Conservation (phyloP, 2,329 filamentous ascomycete genomes). For the Penicillium expansum region DNA sequence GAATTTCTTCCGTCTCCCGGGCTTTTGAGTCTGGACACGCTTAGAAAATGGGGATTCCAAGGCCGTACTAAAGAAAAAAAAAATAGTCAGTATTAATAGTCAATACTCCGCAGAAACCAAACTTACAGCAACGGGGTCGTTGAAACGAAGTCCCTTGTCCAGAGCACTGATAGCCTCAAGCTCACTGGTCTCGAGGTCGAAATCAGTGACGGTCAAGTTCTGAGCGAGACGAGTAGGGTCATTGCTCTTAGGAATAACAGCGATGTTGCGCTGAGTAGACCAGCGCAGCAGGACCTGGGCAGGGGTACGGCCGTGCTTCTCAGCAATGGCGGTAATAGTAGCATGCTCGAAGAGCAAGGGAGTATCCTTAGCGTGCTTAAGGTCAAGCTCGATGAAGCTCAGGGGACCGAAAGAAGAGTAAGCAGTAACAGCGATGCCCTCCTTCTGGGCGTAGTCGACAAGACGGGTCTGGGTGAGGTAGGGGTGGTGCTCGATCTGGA, state of each 20-base stretch:
- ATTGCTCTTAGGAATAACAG: slow-evolving; percentile 78
- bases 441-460: slow-evolving; percentile 64
- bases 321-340: slow-evolving; percentile 62
- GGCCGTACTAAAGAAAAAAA: slow-evolving; percentile 46
- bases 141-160: slow-evolving; percentile 69
- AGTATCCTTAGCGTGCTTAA: slow-evolving; percentile 64
- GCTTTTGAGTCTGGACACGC: background rate
- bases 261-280: slow-evolving; percentile 78
- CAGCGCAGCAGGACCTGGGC: slow-evolving; percentile 82
- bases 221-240: slow-evolving; percentile 43
- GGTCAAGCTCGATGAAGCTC: slow-evolving; percentile 73
- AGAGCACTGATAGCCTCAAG: slow-evolving; percentile 64
- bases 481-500: slow-evolving; percentile 89
- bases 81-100: slow-evolving; percentile 14
- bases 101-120: background rate
- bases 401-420: slow-evolving; percentile 82
- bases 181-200: slow-evolving; percentile 65
- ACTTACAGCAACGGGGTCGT: slow-evolving; percentile 70
- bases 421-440: slow-evolving; percentile 73
- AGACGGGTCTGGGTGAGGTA: slow-evolving; percentile 76
- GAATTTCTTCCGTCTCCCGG: slow-evolving; percentile 6
- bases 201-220: slow-evolving; percentile 60
- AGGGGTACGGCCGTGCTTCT: slow-evolving; percentile 68
- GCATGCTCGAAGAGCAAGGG: slow-evolving; percentile 70
- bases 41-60: slow-evolving; percentile 55